phyloP scores from a whole-genome alignment of 192 early-diverging fungal species.

The Paraglomus occultum region DNA sequence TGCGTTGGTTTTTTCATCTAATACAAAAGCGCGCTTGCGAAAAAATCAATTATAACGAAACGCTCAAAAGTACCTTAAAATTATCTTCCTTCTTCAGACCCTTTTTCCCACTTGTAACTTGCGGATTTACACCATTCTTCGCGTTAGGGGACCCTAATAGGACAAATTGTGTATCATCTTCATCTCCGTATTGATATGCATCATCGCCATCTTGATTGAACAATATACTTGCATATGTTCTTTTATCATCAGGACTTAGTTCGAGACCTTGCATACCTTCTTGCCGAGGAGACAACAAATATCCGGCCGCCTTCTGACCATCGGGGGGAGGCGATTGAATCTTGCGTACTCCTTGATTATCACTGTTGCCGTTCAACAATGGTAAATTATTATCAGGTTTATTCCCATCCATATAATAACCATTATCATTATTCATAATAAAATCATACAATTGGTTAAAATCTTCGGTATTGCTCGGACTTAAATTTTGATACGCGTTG shows the following conservation, averaged over 20 bases:
- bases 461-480: not conserved
- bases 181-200: conserved; percentile 6
- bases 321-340: not conserved
- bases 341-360: not conserved
- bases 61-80: too few species aligned
- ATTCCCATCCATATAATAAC: not conserved
- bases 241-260: not conserved
- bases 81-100: too few species aligned
- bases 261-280: conserved; percentile 4
- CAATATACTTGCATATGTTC: conserved; percentile 6
- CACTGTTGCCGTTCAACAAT: not conserved
- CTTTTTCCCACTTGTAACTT: too few species aligned
- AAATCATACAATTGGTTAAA: conserved; percentile 25
- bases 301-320: not conserved
- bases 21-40: too few species aligned
- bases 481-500: too few species aligned
- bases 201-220: conserved; percentile 1
- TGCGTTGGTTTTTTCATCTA: too few species aligned
- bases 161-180: conserved; percentile 26
- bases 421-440: not conserved
- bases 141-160: too few species aligned
- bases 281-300: not conserved
- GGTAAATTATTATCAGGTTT: not conserved
- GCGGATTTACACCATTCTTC: too few species aligned
- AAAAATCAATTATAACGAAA: too few species aligned